These are phyloP conservation scores for Termitomyces sp. DNA, from an alignment of 1,284 basidiomycete species.

Conservation along the genomic window DNA sequence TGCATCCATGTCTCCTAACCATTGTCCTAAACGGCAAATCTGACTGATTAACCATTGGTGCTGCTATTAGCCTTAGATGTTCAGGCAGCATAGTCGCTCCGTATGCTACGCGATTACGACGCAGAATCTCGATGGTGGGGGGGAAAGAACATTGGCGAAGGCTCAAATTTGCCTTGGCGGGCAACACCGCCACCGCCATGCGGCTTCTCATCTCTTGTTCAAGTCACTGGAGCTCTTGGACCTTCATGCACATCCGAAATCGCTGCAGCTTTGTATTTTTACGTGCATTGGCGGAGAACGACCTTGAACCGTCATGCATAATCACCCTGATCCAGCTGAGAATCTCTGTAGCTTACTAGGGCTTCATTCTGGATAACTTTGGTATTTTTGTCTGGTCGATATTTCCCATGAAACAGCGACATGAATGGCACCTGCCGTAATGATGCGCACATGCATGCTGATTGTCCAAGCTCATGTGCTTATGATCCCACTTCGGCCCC, in stretches of 20 bases:
- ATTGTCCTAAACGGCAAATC: slow-evolving; percentile 67
- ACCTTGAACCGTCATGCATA: background rate
- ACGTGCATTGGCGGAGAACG: no score
- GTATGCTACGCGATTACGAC: background rate
- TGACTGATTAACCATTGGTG: slow-evolving; percentile 72
- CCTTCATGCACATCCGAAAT: no score
- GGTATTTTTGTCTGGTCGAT: background rate
- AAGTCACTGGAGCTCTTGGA: no score
- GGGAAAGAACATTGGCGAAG: background rate
- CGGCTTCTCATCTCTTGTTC: no score
- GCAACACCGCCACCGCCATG: background rate
- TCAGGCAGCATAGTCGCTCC: slow-evolving; percentile 6
- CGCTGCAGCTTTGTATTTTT: no score
- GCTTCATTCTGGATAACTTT: background rate
- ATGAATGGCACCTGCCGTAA: background rate
- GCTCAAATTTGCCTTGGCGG: no score
- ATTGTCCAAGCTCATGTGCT: background rate
- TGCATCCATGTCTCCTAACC: slow-evolving; percentile 53
- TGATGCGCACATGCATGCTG: slow-evolving; percentile 6
- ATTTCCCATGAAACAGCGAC: background rate
- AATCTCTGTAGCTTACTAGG: no score
- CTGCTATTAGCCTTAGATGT: slow-evolving; percentile 43
- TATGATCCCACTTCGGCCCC: background rate
- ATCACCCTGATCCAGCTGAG: background rate
- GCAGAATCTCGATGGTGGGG: background rate